A percentile compares a stretch with the other conserved stretches of the same genome.
These are phyloP conservation scores for Exserohilum turcica DNA, from an alignment of 2,329 filamentous ascomycete species.

Conservation along the genomic window DNA sequence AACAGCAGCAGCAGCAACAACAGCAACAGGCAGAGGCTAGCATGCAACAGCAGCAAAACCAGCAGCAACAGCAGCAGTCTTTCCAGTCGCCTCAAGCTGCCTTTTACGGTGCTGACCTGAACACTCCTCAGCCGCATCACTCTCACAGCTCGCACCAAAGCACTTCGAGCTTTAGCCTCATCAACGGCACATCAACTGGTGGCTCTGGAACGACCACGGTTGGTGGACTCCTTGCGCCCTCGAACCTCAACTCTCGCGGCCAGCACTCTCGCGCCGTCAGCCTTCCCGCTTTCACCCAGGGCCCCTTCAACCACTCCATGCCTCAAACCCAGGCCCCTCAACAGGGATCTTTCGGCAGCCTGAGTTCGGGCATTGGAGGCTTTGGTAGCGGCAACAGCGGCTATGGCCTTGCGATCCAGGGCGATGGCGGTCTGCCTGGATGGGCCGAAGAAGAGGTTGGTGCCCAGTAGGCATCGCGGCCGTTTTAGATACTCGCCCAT, in stretches of 20 bases:
- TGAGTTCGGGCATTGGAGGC: slow-evolving; percentile 63
- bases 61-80: slow-evolving; percentile 57
- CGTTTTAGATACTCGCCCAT: not conserved
- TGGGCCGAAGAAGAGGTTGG: slow-evolving; percentile 69
- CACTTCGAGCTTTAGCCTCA: slow-evolving; percentile 56
- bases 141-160: slow-evolving; percentile 62
- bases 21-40: slow-evolving; percentile 51
- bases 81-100: slow-evolving; percentile 78
- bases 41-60: slow-evolving; percentile 37
- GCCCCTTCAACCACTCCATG: slow-evolving; percentile 56
- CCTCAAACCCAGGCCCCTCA: slow-evolving; percentile 46
- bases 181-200: slow-evolving; percentile 48
- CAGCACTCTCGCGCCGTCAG: slow-evolving; percentile 84
- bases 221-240: slow-evolving; percentile 76
- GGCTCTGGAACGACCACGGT: slow-evolving; percentile 68
- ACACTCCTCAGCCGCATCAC: slow-evolving; percentile 66
- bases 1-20: slow-evolving; percentile 51
- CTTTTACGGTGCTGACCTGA: slow-evolving; percentile 72
- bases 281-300: slow-evolving; percentile 73
- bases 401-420: slow-evolving; percentile 65
- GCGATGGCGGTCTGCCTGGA: slow-evolving; percentile 62
- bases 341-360: slow-evolving; percentile 61
- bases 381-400: slow-evolving; percentile 59
- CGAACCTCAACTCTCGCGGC: slow-evolving; percentile 62
- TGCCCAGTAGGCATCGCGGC: slow-evolving; percentile 51